Evolutionary conservation across 768 basidiomycete genomes (phyloP).

Genomic region (Pleurotus citrinopileatus): DNA sequence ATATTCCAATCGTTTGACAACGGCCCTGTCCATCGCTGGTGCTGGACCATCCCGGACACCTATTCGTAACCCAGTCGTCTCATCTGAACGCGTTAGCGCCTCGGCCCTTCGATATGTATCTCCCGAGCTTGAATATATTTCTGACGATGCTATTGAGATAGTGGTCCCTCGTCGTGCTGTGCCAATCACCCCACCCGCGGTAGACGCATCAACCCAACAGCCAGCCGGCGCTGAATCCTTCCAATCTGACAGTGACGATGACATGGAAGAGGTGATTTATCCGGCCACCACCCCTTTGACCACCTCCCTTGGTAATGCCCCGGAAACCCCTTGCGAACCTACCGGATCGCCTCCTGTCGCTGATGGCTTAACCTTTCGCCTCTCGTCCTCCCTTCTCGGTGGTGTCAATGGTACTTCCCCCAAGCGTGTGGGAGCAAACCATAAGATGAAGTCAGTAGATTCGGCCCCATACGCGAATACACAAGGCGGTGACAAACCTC

Average conservation of each 20-base stretch:
- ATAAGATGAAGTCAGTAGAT: not conserved
- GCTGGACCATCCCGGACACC: slow-evolving; percentile 34
- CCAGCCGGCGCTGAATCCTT: no score
- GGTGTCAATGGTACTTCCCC: not conserved
- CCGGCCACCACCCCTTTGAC: not conserved
- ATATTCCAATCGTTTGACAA: slow-evolving; percentile 58
- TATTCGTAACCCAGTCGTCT: slow-evolving; percentile 10
- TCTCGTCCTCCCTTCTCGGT: not conserved
- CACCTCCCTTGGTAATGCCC: no score
- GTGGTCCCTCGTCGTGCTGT: not conserved
- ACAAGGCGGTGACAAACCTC: no score
- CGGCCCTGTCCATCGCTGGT: slow-evolving; percentile 65
- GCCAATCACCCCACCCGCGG: not conserved
- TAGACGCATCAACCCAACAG: not conserved
- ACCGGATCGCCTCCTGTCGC: no score
- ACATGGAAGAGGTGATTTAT: slow-evolving; percentile 33
- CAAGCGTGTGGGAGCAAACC: not conserved
- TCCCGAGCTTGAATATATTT: slow-evolving; percentile 2
- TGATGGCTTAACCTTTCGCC: no score
- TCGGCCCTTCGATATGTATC: not conserved
- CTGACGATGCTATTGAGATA: not conserved
- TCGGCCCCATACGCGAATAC: no score
- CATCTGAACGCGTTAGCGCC: not conserved
- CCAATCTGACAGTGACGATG: slow-evolving; percentile 27
- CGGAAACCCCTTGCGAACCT: no score